These are phyloP conservation scores for Amphichorda felina DNA, from an alignment of 2,329 filamentous ascomycete species.

Conservation along the genomic window DNA sequence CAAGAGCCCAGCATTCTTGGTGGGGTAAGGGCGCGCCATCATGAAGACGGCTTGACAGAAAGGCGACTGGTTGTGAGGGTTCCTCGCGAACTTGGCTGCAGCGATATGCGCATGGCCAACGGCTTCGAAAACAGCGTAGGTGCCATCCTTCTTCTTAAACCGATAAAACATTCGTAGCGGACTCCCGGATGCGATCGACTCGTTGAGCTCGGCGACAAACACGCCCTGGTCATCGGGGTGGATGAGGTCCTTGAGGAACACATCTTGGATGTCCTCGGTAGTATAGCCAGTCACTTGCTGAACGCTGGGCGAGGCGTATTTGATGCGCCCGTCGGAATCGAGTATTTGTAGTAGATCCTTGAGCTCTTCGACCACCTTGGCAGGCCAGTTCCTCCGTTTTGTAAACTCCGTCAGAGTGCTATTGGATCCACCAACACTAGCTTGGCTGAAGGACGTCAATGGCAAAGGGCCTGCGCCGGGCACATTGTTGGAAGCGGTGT, in stretches of 20 bases:
- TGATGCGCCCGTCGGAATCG: slow-evolving; percentile 70
- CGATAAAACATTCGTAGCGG: slow-evolving; percentile 78
- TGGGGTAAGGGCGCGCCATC: slow-evolving; percentile 83
- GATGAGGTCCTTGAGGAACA: slow-evolving; percentile 69
- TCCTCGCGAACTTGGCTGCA: slow-evolving; percentile 50
- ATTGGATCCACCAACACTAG: slow-evolving; percentile 11
- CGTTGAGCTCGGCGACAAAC: slow-evolving; percentile 80
- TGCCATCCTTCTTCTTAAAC: slow-evolving; percentile 61
- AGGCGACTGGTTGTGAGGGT: slow-evolving; percentile 50
- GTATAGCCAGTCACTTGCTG: slow-evolving; percentile 65
- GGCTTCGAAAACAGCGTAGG: slow-evolving; percentile 76
- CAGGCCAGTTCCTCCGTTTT: slow-evolving; percentile 65
- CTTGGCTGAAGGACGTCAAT: slow-evolving; percentile 21
- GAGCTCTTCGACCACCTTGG: slow-evolving; percentile 79
- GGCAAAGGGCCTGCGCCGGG: slow-evolving; percentile 30
- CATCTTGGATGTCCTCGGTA: slow-evolving; percentile 57
- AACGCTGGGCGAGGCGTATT: slow-evolving; percentile 76
- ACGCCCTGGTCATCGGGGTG: slow-evolving; percentile 77
- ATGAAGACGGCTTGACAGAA: slow-evolving; percentile 88
- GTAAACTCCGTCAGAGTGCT: slow-evolving; percentile 45
- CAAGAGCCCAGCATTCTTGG: slow-evolving; percentile 70
- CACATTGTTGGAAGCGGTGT: slow-evolving; percentile 20
- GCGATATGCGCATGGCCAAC: slow-evolving; percentile 85
- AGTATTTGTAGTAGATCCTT: slow-evolving; percentile 83
- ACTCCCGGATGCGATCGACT: slow-evolving; percentile 74